A percentile compares a stretch with the other conserved stretches of the same genome.
Evolutionary conservation across 2,329 filamentous ascomycete genomes (phyloP).

Genomic region (Canariomyces notabilis): DNA sequence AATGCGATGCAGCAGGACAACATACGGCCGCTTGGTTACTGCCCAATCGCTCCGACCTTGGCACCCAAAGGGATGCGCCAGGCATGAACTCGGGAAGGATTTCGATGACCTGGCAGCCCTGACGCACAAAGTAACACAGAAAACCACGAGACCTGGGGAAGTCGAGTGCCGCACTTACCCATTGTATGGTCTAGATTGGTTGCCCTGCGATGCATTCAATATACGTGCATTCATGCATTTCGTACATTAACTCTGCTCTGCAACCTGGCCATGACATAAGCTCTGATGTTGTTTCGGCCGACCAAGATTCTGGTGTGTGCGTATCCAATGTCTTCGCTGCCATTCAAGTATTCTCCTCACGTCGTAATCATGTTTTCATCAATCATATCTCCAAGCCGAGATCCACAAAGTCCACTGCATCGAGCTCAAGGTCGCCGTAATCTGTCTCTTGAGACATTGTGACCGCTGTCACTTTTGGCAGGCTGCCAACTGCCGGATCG

Average conservation of each 20-base stretch:
- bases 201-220: no score
- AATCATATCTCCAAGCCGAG: not conserved
- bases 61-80: not conserved
- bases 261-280: no score
- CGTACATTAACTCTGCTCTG: no score
- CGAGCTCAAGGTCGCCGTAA: conserved; percentile 22
- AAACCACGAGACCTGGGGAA: not conserved
- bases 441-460: conserved; percentile 22
- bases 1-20: not conserved
- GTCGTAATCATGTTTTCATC: not conserved
- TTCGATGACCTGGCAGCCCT: not conserved
- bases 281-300: no score
- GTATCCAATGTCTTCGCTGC: no score
- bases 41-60: not conserved
- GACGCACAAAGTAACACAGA: not conserved
- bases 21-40: not conserved
- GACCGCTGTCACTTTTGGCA: not conserved
- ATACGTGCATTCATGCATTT: no score
- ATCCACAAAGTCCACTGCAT: conserved; percentile 7
- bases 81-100: not conserved
- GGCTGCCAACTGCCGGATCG: not conserved
- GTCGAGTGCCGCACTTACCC: no score
- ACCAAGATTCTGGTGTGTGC: no score
- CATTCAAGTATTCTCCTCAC: no score
- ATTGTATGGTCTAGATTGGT: no score